These are phyloP conservation scores for Stemphylium vesicarium DNA, from an alignment of 2,329 filamentous ascomycete genomes.

Conservation along the genomic window DNA sequence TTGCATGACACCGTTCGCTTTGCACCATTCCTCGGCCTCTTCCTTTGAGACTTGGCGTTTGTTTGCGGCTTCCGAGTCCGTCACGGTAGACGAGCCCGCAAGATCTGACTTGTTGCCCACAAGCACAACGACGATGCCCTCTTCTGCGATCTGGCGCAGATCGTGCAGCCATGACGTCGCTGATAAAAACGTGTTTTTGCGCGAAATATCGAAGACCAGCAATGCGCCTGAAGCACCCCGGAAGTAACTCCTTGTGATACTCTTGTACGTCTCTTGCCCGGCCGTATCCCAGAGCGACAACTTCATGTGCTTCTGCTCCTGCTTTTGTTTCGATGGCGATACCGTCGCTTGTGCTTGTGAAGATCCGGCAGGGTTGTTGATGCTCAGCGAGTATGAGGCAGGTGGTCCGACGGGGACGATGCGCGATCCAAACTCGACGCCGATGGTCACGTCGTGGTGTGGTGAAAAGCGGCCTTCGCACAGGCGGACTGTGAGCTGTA, in stretches of 20 bases:
- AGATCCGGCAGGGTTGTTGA: constrained; percentile 56
- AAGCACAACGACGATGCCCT: constrained; percentile 90
- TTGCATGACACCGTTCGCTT: constrained; percentile 81
- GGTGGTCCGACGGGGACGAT: constrained; percentile 91
- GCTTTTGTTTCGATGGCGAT: constrained; percentile 39
- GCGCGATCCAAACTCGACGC: constrained; percentile 92
- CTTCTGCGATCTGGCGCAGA: constrained; percentile 91
- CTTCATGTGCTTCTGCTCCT: constrained; percentile 80
- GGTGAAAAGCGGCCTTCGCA: constrained; percentile 95
- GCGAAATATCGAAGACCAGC: constrained; percentile 92
- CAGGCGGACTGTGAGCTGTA: constrained; percentile 84
- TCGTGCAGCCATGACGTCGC: constrained; percentile 95
- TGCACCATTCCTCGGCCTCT: constrained; percentile 91
- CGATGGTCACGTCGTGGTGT: constrained; percentile 96
- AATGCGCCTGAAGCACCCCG: constrained; percentile 79
- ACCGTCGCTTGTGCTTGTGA: constrained; percentile 22
- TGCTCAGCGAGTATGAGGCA: constrained; percentile 65
- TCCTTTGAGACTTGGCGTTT: constrained; percentile 79
- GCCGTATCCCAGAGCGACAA: constrained; percentile 94
- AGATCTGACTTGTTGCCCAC: constrained; percentile 97
- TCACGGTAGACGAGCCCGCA: constrained; percentile 56
- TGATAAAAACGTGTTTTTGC: constrained; percentile 82
- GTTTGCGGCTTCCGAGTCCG: constrained; percentile 55
- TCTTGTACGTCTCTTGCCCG: constrained; percentile 97
- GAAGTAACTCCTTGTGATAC: constrained; percentile 92